A percentile compares a stretch with the other conserved stretches of the same genome.
phyloP scores from a whole-genome alignment of 305 asterid genomes.

The Fraxinus greggii region DNA sequence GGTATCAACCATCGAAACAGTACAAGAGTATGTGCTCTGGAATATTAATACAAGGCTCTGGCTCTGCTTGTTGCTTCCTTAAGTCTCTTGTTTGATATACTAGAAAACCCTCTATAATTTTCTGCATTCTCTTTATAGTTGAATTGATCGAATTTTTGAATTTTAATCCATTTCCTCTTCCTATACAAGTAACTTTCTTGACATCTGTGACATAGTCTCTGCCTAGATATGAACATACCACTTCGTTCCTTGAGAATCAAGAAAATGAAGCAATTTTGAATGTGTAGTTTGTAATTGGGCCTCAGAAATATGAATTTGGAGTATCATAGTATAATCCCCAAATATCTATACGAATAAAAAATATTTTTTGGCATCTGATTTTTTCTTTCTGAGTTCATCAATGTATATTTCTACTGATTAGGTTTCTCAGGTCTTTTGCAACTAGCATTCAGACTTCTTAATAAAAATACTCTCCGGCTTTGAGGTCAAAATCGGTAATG shows the following conservation, averaged over 20 bases:
- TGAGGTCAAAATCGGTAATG: neutral
- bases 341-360: neutral
- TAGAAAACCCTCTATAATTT: neutral
- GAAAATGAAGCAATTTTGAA: neutral
- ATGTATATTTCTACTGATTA: neutral
- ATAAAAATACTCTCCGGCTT: neutral
- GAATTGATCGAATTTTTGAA: neutral
- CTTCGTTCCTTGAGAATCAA: neutral
- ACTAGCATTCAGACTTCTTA: neutral
- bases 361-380: neutral
- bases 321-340: neutral
- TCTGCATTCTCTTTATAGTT: neutral
- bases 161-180: neutral
- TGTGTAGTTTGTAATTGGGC: neutral
- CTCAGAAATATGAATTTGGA: neutral
- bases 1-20: neutral
- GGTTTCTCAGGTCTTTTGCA: neutral
- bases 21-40: neutral
- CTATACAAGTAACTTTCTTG: neutral
- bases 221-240: neutral
- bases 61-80: neutral
- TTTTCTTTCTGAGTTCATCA: neutral
- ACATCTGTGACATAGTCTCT: neutral
- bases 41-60: neutral
- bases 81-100: neutral